phyloP scores from a whole-genome alignment of 306 rosid species.

The Morella rubra region DNA sequence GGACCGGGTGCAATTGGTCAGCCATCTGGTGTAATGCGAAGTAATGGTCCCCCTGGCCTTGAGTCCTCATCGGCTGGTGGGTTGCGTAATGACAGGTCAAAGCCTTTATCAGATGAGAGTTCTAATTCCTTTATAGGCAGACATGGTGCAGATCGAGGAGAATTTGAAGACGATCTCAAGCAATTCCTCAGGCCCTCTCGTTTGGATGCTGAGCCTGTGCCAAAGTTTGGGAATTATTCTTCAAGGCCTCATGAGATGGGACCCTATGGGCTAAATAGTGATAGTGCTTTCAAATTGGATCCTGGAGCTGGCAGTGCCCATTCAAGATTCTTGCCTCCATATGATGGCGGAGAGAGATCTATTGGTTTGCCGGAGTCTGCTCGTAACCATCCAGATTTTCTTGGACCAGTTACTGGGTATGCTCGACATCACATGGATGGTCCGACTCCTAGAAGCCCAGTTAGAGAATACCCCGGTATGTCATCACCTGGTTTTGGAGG shows the following conservation, averaged over 20 bases:
- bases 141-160: slow-evolving; percentile 42
- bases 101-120: slow-evolving; percentile 45
- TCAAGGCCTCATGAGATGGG: slow-evolving; percentile 55
- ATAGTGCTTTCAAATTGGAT: slow-evolving; percentile 36
- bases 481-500: slow-evolving; percentile 56
- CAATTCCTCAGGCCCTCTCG: slow-evolving; percentile 57
- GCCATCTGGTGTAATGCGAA: slow-evolving; percentile 31
- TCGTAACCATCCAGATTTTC: slow-evolving; percentile 49
- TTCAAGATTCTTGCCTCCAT: slow-evolving; percentile 39
- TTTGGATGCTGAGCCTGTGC: slow-evolving; percentile 56
- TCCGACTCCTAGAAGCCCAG: slow-evolving; percentile 62
- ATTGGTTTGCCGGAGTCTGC: slow-evolving; percentile 48
- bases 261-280: slow-evolving; percentile 34
- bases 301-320: slow-evolving; percentile 34
- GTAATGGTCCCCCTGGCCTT: slow-evolving; percentile 43
- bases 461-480: slow-evolving; percentile 58
- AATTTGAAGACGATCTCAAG: slow-evolving; percentile 68
- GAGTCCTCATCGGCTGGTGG: slow-evolving; percentile 40
- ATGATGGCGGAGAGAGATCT: slow-evolving; percentile 56
- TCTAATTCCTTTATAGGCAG: slow-evolving; percentile 40
- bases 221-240: slow-evolving; percentile 47
- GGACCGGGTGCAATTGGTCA: slow-evolving; percentile 35
- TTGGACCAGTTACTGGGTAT: slow-evolving; percentile 54
- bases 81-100: slow-evolving; percentile 66
- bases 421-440: slow-evolving; percentile 61